Evolutionary conservation across 805 yeast genomes (phyloP).

Genomic region (Starmerella riodocensis): DNA sequence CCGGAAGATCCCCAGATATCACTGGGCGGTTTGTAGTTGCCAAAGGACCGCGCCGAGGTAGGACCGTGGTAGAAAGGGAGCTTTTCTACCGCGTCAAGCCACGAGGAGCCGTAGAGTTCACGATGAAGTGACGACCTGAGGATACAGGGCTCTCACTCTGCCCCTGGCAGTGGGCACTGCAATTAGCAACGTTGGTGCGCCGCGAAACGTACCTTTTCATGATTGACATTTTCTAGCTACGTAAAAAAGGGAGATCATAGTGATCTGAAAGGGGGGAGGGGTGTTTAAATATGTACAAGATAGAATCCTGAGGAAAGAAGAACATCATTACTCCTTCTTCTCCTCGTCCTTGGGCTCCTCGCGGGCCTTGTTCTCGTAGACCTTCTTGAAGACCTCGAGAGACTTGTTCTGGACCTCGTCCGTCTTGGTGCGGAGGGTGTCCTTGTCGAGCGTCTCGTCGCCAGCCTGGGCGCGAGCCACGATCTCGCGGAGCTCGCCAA

Average conservation of each 20-base stretch:
- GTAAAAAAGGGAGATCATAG: too few relatives aligned
- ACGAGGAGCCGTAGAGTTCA: slow-evolving; percentile 6
- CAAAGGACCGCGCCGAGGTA: slow-evolving; percentile 34
- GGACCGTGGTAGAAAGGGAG: slow-evolving; percentile 9
- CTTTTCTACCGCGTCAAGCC: slow-evolving; percentile 10
- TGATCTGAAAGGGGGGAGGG: too few relatives aligned
- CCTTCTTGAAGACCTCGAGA: slow-evolving; percentile 69
- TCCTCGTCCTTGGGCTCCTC: slow-evolving; percentile 24
- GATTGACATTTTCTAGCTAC: too few relatives aligned
- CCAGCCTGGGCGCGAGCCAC: slow-evolving; percentile 56
- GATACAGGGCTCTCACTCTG: too few relatives aligned
- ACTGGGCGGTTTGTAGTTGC: slow-evolving; percentile 58
- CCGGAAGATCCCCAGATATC: slow-evolving; percentile 73
- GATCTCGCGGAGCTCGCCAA: slow-evolving; percentile 56
- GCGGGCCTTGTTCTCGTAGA: slow-evolving; percentile 37
- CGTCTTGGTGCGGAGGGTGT: slow-evolving; percentile 61
- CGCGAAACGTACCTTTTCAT: too few relatives aligned
- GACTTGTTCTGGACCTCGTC: slow-evolving; percentile 75
- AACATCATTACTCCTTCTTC: slow-evolving; percentile 15
- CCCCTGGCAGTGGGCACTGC: too few relatives aligned
- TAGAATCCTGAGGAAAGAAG: too few relatives aligned
- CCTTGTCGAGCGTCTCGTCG: slow-evolving; percentile 45
- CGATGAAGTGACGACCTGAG: not conserved
- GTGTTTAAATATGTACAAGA: too few relatives aligned
- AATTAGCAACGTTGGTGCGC: too few relatives aligned